These are phyloP conservation scores for Silene noctiflora DNA, from an alignment of 179 eudicot species.

Conservation along the genomic window DNA sequence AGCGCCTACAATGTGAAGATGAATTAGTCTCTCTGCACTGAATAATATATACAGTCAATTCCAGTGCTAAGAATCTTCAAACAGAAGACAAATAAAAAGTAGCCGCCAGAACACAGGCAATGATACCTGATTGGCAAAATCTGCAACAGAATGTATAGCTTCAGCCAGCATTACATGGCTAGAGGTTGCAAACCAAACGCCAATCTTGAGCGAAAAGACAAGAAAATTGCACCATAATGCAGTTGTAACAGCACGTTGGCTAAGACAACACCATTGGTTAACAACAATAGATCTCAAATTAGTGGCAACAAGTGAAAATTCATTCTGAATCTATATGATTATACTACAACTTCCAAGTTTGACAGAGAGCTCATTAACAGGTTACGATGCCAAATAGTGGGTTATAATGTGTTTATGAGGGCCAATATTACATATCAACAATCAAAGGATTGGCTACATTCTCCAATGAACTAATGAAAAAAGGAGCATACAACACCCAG, in stretches of 20 bases:
- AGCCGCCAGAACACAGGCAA: slow-evolving; percentile 12
- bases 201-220: slow-evolving; percentile 94
- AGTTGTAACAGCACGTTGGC: slow-evolving; percentile 95
- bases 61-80: neutral
- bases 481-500: neutral
- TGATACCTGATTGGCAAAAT: slow-evolving; percentile 93
- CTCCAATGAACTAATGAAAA: neutral
- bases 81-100: neutral
- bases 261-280: slow-evolving; percentile 26
- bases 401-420: neutral
- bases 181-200: slow-evolving; percentile 84
- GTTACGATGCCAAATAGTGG: no score
- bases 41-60: slow-evolving; percentile 17
- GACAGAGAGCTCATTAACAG: neutral
- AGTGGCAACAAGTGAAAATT: neutral
- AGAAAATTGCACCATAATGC: slow-evolving; percentile 97
- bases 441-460: neutral
- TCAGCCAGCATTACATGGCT: slow-evolving; percentile 98
- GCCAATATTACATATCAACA: neutral
- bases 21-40: slow-evolving; percentile 40
- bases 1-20: slow-evolving; percentile 69
- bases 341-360: slow-evolving; percentile 8
- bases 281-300: neutral
- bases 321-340: neutral
- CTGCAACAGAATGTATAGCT: slow-evolving; percentile 85